Evolutionary conservation across 768 basidiomycete genomes (phyloP), one percentile per base, ranked within the genome.

Genomic region (Auricularia auricula-judae): DNA sequence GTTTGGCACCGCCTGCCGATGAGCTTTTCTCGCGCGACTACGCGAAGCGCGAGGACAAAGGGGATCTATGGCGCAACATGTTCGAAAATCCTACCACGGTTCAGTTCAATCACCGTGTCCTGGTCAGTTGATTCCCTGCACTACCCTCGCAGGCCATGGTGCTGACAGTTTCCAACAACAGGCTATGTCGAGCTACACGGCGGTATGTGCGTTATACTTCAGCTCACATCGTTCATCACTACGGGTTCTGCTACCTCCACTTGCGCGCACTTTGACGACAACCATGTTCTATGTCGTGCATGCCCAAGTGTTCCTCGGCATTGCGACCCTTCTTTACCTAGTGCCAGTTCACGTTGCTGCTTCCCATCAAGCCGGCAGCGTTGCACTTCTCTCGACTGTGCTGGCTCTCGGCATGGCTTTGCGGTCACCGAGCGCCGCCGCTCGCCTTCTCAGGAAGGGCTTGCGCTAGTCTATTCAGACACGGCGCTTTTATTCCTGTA

Each of bases 71-170:
- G 88, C 81, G 97, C 66, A 98, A 98, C 74, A 78, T 98, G 62
- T 86, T 97, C 67, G 97, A 99, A 77, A 99, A 99, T 71, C 97
- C 97, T 7, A 94, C 91, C 8, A 97, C 96, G 0, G 95, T 95
- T 7, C 97, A 99, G 73, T 98, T 98, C 70, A 86, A 99, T 72
- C 97, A 99, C 75, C 88, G 97, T 23, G 78, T 95, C 61, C 83
- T 99, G 62, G 95, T 90, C 70, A 75, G 91, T 80, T 2, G 34
- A 63, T 8, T 62, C 34, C 59, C 29, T 29, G 29, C 14, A 56
- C 43, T 61, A 61, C 36, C 12, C 33, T 33, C 2, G 3, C 21
- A 36, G 3, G 8, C n/a, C 23, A 12, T 33, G 29, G 14, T 4
- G 12, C 51, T 54, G 36, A 65, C 59, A 68, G 61, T 66, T 29